Conservation (phyloP, 257 asterid species). For the Anisodus acutangulus region DNA sequence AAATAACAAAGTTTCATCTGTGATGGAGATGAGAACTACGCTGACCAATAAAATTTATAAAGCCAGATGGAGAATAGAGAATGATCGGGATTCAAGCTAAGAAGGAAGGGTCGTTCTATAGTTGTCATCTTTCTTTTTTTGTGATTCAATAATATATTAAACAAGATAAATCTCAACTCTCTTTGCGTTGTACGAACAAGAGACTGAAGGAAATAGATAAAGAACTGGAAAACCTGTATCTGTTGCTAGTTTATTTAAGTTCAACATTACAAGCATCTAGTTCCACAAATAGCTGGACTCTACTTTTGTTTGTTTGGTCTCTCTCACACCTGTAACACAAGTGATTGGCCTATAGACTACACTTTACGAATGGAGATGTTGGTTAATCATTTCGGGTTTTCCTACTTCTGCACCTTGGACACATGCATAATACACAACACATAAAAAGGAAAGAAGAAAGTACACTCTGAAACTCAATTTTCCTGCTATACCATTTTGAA, state of each 20-base stretch:
- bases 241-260: neutral
- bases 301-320: neutral
- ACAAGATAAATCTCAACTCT: neutral
- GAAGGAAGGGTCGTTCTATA: neutral
- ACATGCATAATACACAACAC: neutral
- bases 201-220: neutral
- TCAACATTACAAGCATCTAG: neutral
- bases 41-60: neutral
- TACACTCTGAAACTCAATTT: constrained; percentile 4
- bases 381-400: neutral
- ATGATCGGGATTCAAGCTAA: neutral
- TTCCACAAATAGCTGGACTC: neutral
- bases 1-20: constrained; percentile 1
- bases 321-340: neutral
- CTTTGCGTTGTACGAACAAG: neutral
- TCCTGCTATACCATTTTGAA: constrained; percentile 15
- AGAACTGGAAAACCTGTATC: neutral
- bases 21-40: neutral
- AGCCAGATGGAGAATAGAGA: neutral
- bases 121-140: neutral
- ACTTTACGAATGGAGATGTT: neutral
- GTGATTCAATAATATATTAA: constrained; percentile 15
- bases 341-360: constrained; percentile 3
- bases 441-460: neutral
- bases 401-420: neutral